A percentile compares a stretch with the other conserved stretches of the same genome.
Conservation (phyloP, 306 rosid species). For the Vicia sativa region DNA sequence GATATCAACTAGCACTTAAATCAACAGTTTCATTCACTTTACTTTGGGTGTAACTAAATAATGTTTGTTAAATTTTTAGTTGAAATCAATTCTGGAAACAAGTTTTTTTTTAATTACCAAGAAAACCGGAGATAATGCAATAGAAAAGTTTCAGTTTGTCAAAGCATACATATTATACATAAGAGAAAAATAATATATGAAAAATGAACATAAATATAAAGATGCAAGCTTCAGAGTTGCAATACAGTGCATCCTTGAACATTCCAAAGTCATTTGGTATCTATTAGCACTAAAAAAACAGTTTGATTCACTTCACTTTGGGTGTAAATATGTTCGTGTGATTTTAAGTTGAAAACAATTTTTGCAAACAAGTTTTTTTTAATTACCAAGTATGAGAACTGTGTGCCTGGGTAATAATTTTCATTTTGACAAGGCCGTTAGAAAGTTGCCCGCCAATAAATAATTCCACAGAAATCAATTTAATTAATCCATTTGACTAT, state of each 20-base stretch:
- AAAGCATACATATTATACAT: no score
- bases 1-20: background rate
- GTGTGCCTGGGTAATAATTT: slow-evolving; percentile 36
- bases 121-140: no score
- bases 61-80: background rate
- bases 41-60: slow-evolving; percentile 4
- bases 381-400: background rate
- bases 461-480: background rate
- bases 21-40: background rate
- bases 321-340: no score
- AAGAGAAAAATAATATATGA: no score
- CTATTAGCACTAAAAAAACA: no score
- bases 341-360: background rate
- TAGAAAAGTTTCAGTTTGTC: no score
- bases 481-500: background rate
- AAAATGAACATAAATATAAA: no score
- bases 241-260: background rate
- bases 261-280: background rate
- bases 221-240: no score
- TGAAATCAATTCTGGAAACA: slow-evolving; percentile 6
- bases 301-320: no score
- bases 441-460: background rate
- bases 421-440: background rate
- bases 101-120: background rate
- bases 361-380: background rate